These are phyloP conservation scores for Taphrina communis DNA, from an alignment of 1,139 yeast species.

Conservation along the genomic window DNA sequence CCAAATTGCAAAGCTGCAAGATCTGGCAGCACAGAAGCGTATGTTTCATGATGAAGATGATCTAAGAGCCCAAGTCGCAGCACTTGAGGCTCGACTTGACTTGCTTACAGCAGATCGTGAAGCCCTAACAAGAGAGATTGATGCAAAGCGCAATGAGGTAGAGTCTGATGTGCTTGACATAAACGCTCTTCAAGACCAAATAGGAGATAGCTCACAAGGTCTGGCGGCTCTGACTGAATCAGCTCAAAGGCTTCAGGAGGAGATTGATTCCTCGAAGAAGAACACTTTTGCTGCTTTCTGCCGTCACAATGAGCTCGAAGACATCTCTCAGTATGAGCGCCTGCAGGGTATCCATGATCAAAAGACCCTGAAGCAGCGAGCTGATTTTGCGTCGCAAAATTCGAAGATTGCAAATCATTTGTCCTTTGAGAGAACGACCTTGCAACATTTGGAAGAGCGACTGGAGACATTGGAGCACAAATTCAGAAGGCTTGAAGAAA, in stretches of 20 bases:
- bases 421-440: conserved; percentile 66
- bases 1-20: conserved; percentile 60
- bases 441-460: conserved; percentile 60
- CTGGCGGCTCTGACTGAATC: not conserved
- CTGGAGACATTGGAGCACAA: conserved; percentile 52
- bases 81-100: conserved; percentile 63
- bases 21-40: conserved; percentile 59
- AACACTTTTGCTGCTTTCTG: conserved; percentile 63
- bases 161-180: not conserved
- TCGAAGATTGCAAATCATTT: conserved; percentile 67
- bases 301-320: conserved; percentile 57
- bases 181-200: not conserved
- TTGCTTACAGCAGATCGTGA: conserved; percentile 59
- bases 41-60: conserved; percentile 65
- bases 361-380: conserved; percentile 66
- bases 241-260: conserved; percentile 41
- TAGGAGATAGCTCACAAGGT: not conserved
- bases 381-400: conserved; percentile 66
- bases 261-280: conserved; percentile 47
- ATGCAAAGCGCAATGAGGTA: conserved; percentile 25
- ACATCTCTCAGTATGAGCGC: conserved; percentile 69
- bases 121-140: conserved; percentile 48
- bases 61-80: conserved; percentile 61
- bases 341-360: conserved; percentile 68
- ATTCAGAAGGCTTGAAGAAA: not conserved